Conservation (phyloP, 371 early-diverging fungal genomes). For the Funneliformis caledonium region DNA sequence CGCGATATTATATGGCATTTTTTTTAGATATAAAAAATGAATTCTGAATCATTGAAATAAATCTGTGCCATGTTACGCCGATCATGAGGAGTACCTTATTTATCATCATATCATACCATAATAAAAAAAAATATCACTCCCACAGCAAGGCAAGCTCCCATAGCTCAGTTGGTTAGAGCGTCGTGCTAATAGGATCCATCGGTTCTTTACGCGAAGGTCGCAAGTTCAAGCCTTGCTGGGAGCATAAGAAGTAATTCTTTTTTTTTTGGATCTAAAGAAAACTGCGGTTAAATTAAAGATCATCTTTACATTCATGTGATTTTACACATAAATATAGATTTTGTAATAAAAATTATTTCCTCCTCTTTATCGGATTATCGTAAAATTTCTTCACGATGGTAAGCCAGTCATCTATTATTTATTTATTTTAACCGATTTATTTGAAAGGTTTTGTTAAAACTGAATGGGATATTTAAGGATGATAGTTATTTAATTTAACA, state of each 20-base stretch:
- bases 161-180: conserved; percentile 60
- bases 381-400: conserved; percentile 16
- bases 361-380: not conserved
- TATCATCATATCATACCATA: not conserved
- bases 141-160: conserved; percentile 41
- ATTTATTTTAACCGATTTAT: not conserved
- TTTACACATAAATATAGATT: too few species aligned
- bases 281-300: not conserved
- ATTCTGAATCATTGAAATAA: too few species aligned
- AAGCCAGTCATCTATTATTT: not conserved
- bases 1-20: not conserved
- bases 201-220: conserved; percentile 53
- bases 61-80: too few species aligned
- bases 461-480: not conserved
- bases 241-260: conserved; percentile 41
- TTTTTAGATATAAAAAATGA: not conserved
- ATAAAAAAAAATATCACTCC: not conserved
- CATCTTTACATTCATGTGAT: not conserved
- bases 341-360: not conserved
- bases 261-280: not conserved
- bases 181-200: conserved; percentile 53
- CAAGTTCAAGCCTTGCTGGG: conserved; percentile 56
- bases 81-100: too few species aligned
- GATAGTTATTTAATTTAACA: not conserved
- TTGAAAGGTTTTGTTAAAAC: not conserved